These are phyloP conservation scores for Daldinia caldariorum DNA, from an alignment of 495 filamentous ascomycete genomes.

Conservation along the genomic window DNA sequence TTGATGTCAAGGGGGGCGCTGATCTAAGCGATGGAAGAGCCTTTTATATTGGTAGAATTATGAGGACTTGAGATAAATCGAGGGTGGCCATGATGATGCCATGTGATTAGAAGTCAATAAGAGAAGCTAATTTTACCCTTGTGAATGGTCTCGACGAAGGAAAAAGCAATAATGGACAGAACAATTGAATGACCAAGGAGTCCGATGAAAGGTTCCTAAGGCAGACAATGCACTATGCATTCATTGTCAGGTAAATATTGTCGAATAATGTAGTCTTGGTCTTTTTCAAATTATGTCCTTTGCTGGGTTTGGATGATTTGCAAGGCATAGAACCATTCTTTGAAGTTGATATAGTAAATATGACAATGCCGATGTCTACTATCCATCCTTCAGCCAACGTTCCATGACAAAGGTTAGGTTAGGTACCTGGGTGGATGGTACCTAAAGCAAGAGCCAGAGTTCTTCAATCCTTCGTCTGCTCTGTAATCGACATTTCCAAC, in stretches of 20 bases:
- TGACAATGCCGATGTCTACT: background rate
- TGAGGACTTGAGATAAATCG: background rate
- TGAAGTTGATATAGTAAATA: background rate
- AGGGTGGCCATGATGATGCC: background rate
- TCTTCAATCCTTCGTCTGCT: constrained; percentile 18
- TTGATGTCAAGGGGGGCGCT: background rate
- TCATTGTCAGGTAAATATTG: background rate
- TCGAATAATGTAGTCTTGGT: background rate
- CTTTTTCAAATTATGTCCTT: background rate
- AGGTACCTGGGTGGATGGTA: too few relatives aligned
- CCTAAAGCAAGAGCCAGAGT: too few relatives aligned
- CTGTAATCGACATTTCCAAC: background rate
- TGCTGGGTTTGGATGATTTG: background rate
- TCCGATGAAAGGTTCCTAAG: background rate
- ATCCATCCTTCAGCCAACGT: background rate
- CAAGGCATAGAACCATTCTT: background rate
- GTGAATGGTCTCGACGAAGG: background rate
- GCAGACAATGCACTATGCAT: background rate
- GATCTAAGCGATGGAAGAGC: background rate
- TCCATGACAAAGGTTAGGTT: background rate
- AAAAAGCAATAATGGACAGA: background rate
- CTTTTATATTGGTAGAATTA: constrained; percentile 28
- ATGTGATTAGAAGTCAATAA: constrained; percentile 5
- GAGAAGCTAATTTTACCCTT: constrained; percentile 10
- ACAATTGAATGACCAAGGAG: background rate